Conservation (phyloP, 1,284 basidiomycete species). For the Leccinum subrobustum region DNA sequence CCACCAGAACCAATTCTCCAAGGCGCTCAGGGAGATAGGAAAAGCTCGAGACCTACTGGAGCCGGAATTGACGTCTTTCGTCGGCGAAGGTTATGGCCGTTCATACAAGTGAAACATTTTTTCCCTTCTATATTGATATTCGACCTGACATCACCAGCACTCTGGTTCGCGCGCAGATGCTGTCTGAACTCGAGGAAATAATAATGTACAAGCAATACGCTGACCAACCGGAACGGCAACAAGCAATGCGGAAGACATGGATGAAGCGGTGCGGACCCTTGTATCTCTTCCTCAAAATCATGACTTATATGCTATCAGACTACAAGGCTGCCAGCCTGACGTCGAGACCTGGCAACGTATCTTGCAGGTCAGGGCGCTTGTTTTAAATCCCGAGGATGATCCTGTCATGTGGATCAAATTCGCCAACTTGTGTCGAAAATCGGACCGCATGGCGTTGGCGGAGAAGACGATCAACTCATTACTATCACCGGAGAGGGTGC, state of each 20-base stretch:
- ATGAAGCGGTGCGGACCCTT: slow-evolving; percentile 72
- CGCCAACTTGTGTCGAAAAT: slow-evolving; percentile 85
- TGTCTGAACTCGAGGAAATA: slow-evolving; percentile 98
- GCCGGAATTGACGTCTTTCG: slow-evolving; percentile 88
- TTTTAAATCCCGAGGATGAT: slow-evolving; percentile 92
- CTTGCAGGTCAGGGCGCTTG: slow-evolving; percentile 92
- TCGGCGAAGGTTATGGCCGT: slow-evolving; percentile 94
- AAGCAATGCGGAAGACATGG: slow-evolving; percentile 89
- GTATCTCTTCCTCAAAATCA: not conserved
- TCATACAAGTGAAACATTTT: slow-evolving; percentile 80
- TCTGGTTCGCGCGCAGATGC: slow-evolving; percentile 97
- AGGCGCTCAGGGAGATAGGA: slow-evolving; percentile 88
- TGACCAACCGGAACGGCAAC: slow-evolving; percentile 91
- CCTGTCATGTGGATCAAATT: slow-evolving; percentile 98
- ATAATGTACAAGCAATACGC: slow-evolving; percentile 94
- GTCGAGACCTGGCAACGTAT: slow-evolving; percentile 99
- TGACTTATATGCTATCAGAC: slow-evolving; percentile 41
- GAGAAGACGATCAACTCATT: slow-evolving; percentile 97
- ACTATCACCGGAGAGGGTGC: slow-evolving; percentile 64
- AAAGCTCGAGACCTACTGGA: slow-evolving; percentile 95
- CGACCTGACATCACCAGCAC: slow-evolving; percentile 51
- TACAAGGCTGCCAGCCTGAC: slow-evolving; percentile 96
- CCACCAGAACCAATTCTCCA: slow-evolving; percentile 94
- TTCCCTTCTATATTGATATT: not conserved
- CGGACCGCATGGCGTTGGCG: slow-evolving; percentile 84